These are phyloP conservation scores for Buddleja alternifolia DNA, from an alignment of 257 asterid species.

Conservation along the genomic window DNA sequence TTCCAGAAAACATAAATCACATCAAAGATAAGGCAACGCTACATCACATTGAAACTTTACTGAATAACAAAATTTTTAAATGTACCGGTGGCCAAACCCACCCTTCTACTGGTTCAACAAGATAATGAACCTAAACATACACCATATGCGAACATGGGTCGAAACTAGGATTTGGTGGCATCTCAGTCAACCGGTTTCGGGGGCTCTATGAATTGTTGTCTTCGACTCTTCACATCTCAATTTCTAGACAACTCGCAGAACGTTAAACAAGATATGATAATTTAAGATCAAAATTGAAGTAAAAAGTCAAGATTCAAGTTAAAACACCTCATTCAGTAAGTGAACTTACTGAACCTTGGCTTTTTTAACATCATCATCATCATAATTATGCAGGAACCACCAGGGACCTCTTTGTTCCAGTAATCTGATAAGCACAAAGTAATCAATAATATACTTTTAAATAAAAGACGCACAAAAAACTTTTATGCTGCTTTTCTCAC, in stretches of 20 bases:
- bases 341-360: slow-evolving; percentile 48
- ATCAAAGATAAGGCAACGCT: background rate
- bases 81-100: slow-evolving; percentile 1
- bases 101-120: background rate
- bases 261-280: slow-evolving; percentile 16
- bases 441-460: background rate
- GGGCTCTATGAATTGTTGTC: slow-evolving; percentile 7
- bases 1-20: background rate
- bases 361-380: slow-evolving; percentile 41
- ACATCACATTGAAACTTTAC: slow-evolving; percentile 1
- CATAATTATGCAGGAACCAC: slow-evolving; percentile 88
- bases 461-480: background rate
- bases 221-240: slow-evolving; percentile 18
- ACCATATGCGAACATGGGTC: no score
- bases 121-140: background rate
- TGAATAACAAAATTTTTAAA: slow-evolving; percentile 12
- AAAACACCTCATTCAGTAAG: background rate
- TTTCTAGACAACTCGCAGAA: slow-evolving; percentile 37
- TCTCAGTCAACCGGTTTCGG: background rate
- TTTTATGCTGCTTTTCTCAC: slow-evolving; percentile 35
- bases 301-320: background rate
- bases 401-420: slow-evolving; percentile 71
- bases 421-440: slow-evolving; percentile 49
- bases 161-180: no score
- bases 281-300: background rate